phyloP scores from a whole-genome alignment of 805 yeast species.

The Wickerhamiella sorbophila region DNA sequence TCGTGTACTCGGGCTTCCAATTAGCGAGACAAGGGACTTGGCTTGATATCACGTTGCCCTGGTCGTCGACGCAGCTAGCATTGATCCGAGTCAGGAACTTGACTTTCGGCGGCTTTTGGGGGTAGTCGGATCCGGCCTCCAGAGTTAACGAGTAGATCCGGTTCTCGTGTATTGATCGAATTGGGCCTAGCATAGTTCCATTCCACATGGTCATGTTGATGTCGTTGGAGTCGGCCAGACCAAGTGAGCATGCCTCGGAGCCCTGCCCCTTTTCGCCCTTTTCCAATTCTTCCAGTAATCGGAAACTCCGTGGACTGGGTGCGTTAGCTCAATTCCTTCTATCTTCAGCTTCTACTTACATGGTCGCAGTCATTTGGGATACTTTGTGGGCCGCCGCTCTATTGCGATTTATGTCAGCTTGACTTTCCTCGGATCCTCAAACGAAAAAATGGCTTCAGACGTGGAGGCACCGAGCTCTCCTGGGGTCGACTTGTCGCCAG shows the following conservation, averaged over 20 bases:
- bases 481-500: background rate
- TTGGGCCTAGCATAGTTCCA: constrained; percentile 96
- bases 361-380: background rate
- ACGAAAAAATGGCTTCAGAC: too few species aligned
- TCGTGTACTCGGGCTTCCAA: constrained; percentile 85
- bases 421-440: too few species aligned
- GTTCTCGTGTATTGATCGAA: constrained; percentile 80
- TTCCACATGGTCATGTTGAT: constrained; percentile 93
- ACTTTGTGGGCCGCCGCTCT: too few species aligned
- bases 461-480: background rate
- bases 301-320: constrained; percentile 70
- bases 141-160: constrained; percentile 76
- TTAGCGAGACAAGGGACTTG: constrained; percentile 54
- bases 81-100: constrained; percentile 72
- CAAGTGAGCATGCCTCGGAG: constrained; percentile 93
- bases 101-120: constrained; percentile 78
- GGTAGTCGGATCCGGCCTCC: constrained; percentile 72
- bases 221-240: constrained; percentile 79
- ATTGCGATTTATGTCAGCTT: too few species aligned
- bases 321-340: background rate
- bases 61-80: constrained; percentile 72
- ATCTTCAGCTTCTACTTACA: background rate
- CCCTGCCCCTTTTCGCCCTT: constrained; percentile 97
- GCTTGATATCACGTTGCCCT: constrained; percentile 38
- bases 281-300: constrained; percentile 88